phyloP scores from a whole-genome alignment of 2,329 filamentous ascomycete genomes.

The Escovopsis weberi region DNA sequence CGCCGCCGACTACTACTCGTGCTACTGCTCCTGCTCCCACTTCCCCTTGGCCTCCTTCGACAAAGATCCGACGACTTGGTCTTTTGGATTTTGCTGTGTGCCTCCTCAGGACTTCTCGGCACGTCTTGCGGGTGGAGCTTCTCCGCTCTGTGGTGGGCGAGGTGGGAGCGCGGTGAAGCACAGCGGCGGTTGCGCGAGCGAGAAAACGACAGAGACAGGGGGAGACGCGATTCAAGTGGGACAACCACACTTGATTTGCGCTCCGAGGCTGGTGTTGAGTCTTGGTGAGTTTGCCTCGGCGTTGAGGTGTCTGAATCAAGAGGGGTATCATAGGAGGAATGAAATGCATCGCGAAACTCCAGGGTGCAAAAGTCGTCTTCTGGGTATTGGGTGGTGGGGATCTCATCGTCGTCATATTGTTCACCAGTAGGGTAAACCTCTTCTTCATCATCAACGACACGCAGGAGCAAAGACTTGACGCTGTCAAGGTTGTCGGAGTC shows the following conservation, averaged over 20 bases:
- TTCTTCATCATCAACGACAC: conserved; percentile 16
- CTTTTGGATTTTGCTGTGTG: conserved; percentile 34
- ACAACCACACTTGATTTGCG: too few species aligned
- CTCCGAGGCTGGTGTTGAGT: too few species aligned
- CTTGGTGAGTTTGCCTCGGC: conserved; percentile 19
- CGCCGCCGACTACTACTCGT: conserved; percentile 4
- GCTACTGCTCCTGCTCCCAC: conserved; percentile 28
- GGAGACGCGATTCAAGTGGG: conserved; percentile 12
- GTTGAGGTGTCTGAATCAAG: conserved; percentile 30
- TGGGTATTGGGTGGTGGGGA: conserved; percentile 24
- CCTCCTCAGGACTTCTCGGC: conserved; percentile 32
- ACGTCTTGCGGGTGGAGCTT: conserved; percentile 12
- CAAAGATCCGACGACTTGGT: conserved; percentile 21
- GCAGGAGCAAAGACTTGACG: conserved; percentile 15
- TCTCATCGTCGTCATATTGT: conserved; percentile 19
- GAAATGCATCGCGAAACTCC: conserved; percentile 17
- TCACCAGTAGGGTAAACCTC: conserved; percentile 10
- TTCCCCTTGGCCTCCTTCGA: conserved; percentile 27
- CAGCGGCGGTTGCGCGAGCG: conserved; percentile 14
- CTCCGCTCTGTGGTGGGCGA: conserved; percentile 13
- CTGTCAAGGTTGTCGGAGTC: conserved; percentile 15
- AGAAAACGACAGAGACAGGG: too few species aligned
- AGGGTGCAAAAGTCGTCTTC: conserved; percentile 19
- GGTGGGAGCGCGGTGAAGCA: conserved; percentile 19
- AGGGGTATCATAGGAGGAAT: conserved; percentile 15